Base-by-base conservation (phyloP, 352 stramenopile species). In the Globisporangium parvum region DNA sequence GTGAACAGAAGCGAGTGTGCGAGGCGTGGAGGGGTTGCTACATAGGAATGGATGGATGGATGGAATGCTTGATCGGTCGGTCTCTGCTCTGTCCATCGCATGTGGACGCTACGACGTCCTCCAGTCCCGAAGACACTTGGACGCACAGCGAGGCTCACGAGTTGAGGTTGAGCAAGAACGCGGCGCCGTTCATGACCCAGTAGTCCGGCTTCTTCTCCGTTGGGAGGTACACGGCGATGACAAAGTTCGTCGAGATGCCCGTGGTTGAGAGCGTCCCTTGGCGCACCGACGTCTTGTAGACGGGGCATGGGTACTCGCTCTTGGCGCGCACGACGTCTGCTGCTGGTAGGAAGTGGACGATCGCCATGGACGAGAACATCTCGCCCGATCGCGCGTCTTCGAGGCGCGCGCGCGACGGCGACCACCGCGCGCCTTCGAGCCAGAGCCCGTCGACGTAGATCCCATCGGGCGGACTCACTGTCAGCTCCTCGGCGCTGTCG, bases 261-360 rank as follows among this genome's bases (percentile, higher is more conserved):
- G 91, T 98, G 17, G 91, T 98, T 35, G 74, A 93, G 37, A 98
- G 63, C 9, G 93, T 96, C 26, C 91, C 91, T 47, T 97, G 91
- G 9, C 93, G 73, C 48, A 94, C 88, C 3, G 85, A 92, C 15
- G 93, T 98, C 74, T 98, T 98, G 80, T 98, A 98, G 17, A 97
- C 84, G 9, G 93, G 92, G 55, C 91, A 98, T 31, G 81, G 73
- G 47, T 98, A 98, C 59, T 93, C 84, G 8, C 62, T 55, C 40
- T 70, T 62, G 23, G 72, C 55, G 2, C 78, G 78, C 59, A 75
- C 67, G 51, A 95, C 78, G 50, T 92, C 89, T 23, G 87, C 74
- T 12, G 80, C 81, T 1, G 92, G 93, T 21, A 95, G 55, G 61
- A 98, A 97, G 61, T 97, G 93, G 4, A 98, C 77, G 8, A 96